These are phyloP conservation scores for Grosmannia serpens DNA, from an alignment of 2,329 filamentous ascomycete species.

Conservation along the genomic window DNA sequence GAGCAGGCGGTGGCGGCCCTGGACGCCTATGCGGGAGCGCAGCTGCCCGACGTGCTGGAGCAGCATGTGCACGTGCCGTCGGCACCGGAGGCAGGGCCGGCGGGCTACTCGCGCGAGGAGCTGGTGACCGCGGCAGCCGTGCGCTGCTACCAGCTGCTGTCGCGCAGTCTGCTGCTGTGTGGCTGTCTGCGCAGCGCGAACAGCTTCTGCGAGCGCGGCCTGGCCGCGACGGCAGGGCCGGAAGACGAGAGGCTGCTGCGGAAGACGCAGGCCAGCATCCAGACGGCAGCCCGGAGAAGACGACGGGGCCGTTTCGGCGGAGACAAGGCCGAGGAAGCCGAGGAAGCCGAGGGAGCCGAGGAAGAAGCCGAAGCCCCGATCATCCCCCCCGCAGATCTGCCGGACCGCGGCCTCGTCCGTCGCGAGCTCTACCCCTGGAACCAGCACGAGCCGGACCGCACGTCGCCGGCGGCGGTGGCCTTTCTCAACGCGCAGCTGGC, in stretches of 20 bases:
- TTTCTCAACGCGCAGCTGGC: slow-evolving; percentile 61
- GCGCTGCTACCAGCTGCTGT: slow-evolving; percentile 47
- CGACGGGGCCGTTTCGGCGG: neutral
- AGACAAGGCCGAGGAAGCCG: neutral
- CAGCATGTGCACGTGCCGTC: slow-evolving; percentile 1
- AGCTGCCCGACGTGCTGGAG: neutral
- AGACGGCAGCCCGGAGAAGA: neutral
- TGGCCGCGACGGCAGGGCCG: slow-evolving; percentile 39
- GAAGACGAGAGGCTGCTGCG: slow-evolving; percentile 45
- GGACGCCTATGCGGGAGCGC: slow-evolving; percentile 22
- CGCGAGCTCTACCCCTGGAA: slow-evolving; percentile 64
- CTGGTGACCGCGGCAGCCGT: slow-evolving; percentile 40
- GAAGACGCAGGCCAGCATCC: slow-evolving; percentile 41
- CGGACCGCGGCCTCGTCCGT: slow-evolving; percentile 59
- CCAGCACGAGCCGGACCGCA: slow-evolving; percentile 55
- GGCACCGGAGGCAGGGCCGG: slow-evolving; percentile 21
- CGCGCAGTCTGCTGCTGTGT: slow-evolving; percentile 47
- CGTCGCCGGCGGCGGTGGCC: slow-evolving; percentile 54
- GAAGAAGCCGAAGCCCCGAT: neutral
- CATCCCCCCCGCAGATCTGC: slow-evolving; percentile 33
- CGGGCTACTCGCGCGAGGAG: slow-evolving; percentile 17
- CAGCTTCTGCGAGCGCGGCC: slow-evolving; percentile 52
- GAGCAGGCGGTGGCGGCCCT: slow-evolving; percentile 49
- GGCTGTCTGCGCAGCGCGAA: slow-evolving; percentile 58
- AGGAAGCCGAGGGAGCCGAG: no score